These are phyloP conservation scores for Hebeloma cylindrosporum DNA, from an alignment of 768 basidiomycete species.

Conservation along the genomic window DNA sequence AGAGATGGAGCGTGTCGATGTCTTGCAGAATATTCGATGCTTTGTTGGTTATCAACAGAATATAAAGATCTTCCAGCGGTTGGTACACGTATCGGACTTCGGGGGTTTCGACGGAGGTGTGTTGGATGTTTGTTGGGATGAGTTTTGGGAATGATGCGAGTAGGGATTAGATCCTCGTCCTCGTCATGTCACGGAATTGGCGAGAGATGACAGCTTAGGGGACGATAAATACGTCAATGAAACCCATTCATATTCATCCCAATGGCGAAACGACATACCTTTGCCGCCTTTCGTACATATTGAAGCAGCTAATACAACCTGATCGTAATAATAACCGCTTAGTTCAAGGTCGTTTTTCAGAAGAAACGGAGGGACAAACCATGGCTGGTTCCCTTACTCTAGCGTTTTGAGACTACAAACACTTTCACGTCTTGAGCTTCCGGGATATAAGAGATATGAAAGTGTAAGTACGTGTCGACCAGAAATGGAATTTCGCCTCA, in stretches of 20 bases:
- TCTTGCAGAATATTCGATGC: slow-evolving; percentile 99
- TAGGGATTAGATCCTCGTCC: slow-evolving; percentile 91
- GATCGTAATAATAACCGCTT: background rate
- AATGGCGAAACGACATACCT: slow-evolving; percentile 42
- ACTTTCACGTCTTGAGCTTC: background rate
- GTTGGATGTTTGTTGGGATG: slow-evolving; percentile 91
- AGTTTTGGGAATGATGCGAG: slow-evolving; percentile 97
- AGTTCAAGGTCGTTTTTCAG: background rate
- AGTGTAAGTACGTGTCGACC: slow-evolving; percentile 22
- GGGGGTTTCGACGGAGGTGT: slow-evolving; percentile 93
- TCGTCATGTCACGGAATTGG: slow-evolving; percentile 92
- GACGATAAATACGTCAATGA: background rate
- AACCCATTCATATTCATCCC: background rate
- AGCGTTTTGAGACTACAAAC: no score
- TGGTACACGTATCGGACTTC: slow-evolving; percentile 98
- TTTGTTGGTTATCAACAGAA: slow-evolving; percentile 96
- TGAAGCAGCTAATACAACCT: slow-evolving; percentile 93
- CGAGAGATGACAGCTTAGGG: slow-evolving; percentile 87
- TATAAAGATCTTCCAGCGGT: slow-evolving; percentile 94
- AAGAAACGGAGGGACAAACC: background rate
- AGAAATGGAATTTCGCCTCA: slow-evolving; percentile 11
- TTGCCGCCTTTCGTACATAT: slow-evolving; percentile 96
- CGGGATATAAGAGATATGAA: no score
- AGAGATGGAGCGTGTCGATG: slow-evolving; percentile 93
- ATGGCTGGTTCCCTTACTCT: no score